These are phyloP conservation scores for Casuarina cunninghamiana DNA, from an alignment of 306 rosid genomes.

Conservation along the genomic window DNA sequence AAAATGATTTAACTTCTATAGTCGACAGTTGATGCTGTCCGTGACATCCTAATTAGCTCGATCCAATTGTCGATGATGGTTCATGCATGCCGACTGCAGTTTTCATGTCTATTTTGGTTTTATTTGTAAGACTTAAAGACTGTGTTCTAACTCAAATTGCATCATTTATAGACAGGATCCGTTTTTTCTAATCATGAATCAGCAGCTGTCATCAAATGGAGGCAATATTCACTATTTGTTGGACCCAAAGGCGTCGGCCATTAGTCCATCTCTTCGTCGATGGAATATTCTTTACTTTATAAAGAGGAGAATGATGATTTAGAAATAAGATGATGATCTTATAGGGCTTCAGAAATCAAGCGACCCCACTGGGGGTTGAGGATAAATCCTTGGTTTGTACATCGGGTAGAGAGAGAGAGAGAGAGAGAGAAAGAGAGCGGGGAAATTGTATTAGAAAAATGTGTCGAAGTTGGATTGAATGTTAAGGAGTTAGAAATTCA, in stretches of 20 bases:
- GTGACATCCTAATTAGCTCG: background rate
- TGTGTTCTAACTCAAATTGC: no score
- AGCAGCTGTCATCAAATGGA: no score
- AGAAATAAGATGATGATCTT: no score
- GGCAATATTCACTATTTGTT: background rate
- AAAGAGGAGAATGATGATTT: background rate
- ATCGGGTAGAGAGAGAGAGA: background rate
- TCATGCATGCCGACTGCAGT: background rate
- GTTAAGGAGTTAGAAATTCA: slow-evolving; percentile 38
- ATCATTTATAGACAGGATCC: no score
- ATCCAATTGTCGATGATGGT: background rate
- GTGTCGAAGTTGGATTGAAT: slow-evolving; percentile 10
- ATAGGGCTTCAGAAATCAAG: no score
- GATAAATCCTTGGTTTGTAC: no score
- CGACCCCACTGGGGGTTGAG: no score
- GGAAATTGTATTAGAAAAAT: background rate
- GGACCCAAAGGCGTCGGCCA: background rate
- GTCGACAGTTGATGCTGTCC: background rate
- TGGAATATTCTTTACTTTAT: background rate
- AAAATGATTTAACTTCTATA: background rate
- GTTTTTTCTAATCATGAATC: no score
- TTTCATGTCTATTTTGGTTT: background rate
- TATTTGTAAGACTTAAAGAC: background rate
- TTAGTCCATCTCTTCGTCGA: background rate
- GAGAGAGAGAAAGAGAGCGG: slow-evolving; percentile 7